phyloP scores from a whole-genome alignment of 306 rosid genomes.

The Rubus parviflorus region DNA sequence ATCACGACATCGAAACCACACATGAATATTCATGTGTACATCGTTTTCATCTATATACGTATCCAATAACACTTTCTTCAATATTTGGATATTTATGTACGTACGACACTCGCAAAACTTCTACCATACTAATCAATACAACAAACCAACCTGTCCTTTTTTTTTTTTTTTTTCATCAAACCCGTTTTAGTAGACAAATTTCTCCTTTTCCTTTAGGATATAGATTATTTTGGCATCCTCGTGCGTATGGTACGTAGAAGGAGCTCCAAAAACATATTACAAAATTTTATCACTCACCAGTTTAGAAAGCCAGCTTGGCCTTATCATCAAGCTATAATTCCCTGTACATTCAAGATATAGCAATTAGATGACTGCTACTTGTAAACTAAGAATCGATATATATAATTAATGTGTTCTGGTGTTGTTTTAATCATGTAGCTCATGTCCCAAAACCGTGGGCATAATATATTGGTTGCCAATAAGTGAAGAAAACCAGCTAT shows the following conservation, averaged over 20 bases:
- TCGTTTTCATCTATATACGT: not conserved
- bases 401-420: too few relatives aligned
- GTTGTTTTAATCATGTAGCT: not conserved
- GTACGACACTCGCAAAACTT: not conserved
- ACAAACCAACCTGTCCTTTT: too few relatives aligned
- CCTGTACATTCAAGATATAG: not conserved
- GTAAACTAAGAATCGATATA: not conserved
- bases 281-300: not conserved
- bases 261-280: too few relatives aligned
- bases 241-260: too few relatives aligned
- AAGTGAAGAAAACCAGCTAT: slow-evolving; percentile 32
- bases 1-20: not conserved
- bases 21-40: not conserved
- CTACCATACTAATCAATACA: not conserved
- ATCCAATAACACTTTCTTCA: not conserved
- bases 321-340: not conserved
- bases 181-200: too few relatives aligned
- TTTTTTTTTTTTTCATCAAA: too few relatives aligned
- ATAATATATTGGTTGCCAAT: slow-evolving; percentile 18
- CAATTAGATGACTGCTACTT: slow-evolving; percentile 1
- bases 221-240: too few relatives aligned
- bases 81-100: not conserved
- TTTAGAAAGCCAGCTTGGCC: not conserved
- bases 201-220: too few relatives aligned
- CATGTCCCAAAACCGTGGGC: not conserved